Evolutionary conservation across 2,329 filamentous ascomycete species (phyloP).

Genomic region (Phaeosphaeria sp.): DNA sequence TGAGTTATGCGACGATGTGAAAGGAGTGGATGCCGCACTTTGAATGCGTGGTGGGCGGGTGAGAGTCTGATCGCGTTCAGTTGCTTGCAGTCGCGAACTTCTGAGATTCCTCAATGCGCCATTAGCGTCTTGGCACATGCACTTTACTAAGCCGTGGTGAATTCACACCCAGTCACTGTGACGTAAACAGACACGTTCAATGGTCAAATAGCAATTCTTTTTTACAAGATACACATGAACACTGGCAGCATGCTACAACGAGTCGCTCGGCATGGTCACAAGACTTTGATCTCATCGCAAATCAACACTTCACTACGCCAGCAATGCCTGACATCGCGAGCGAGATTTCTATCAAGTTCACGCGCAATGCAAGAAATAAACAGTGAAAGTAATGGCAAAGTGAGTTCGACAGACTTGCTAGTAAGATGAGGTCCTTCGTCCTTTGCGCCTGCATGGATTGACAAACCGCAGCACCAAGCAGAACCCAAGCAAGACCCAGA

Average conservation of each 20-base stretch:
- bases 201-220: not conserved
- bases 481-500: slow-evolving; percentile 21
- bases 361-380: not conserved
- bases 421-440: no score
- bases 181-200: slow-evolving; percentile 17
- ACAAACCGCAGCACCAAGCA: slow-evolving; percentile 13
- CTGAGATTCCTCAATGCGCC: slow-evolving; percentile 15
- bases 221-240: not conserved
- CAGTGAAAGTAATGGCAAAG: not conserved
- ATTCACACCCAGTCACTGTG: slow-evolving; percentile 25
- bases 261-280: not conserved
- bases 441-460: no score
- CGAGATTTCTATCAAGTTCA: not conserved
- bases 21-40: slow-evolving; percentile 11
- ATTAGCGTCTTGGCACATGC: slow-evolving; percentile 27
- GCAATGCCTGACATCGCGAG: not conserved
- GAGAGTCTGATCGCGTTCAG: slow-evolving; percentile 12
- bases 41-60: slow-evolving; percentile 18
- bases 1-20: not conserved
- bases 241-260: slow-evolving; percentile 2
- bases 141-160: slow-evolving; percentile 3
- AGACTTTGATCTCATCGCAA: not conserved
- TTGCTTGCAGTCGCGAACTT: slow-evolving; percentile 24
- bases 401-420: slow-evolving; percentile 1
- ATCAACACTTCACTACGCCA: not conserved